These are phyloP conservation scores for Ramularia endophylla DNA, from an alignment of 2,329 filamentous ascomycete genomes.

Conservation along the genomic window DNA sequence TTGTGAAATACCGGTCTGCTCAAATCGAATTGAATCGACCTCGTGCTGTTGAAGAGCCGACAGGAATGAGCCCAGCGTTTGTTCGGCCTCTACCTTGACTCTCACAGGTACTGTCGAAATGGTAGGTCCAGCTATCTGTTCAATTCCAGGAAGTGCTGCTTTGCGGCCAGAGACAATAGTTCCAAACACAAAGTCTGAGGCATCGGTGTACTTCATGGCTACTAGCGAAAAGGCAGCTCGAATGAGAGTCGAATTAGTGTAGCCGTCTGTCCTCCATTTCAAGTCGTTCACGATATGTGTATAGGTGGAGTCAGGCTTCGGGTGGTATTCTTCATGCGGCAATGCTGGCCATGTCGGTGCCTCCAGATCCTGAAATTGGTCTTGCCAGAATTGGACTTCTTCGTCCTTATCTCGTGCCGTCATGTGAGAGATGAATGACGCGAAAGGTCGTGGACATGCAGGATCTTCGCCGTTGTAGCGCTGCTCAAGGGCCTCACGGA, in stretches of 20 bases:
- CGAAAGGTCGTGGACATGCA: conserved; percentile 10
- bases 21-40: not conserved
- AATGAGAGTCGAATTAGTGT: conserved; percentile 2
- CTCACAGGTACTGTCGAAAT: conserved; percentile 3
- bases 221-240: conserved; percentile 7
- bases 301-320: conserved; percentile 23
- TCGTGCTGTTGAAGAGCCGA: not conserved
- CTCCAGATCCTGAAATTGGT: conserved; percentile 25
- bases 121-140: conserved; percentile 4
- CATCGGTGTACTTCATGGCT: not conserved
- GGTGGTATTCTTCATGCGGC: conserved; percentile 18
- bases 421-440: conserved; percentile 32
- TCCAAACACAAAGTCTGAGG: conserved; percentile 4
- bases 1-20: not conserved
- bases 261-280: conserved; percentile 9
- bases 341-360: conserved; percentile 32
- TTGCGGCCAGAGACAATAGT: conserved; percentile 2
- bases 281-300: conserved; percentile 14
- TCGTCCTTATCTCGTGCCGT: conserved; percentile 16
- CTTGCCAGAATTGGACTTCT: conserved; percentile 32
- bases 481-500: conserved; percentile 27
- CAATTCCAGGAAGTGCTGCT: conserved; percentile 2
- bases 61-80: not conserved
- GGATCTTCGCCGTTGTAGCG: not conserved
- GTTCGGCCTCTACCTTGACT: not conserved